phyloP scores from a whole-genome alignment of 2,329 filamentous ascomycete species.

The Penicillium thymicola region DNA sequence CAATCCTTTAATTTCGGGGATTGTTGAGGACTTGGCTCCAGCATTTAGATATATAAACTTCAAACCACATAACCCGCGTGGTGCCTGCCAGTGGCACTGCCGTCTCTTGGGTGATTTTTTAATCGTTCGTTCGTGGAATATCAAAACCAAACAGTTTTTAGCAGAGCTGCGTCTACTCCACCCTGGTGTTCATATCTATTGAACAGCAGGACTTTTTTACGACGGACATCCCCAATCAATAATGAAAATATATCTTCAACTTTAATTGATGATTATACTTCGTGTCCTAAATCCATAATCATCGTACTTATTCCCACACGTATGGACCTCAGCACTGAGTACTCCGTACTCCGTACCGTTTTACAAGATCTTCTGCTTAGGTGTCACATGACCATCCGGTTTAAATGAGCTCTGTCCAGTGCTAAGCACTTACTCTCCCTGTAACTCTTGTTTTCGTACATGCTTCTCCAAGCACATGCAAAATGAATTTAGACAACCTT shows the following conservation, averaged over 20 bases:
- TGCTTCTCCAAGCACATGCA: background rate
- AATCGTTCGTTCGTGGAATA: constrained; percentile 46
- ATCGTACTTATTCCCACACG: background rate
- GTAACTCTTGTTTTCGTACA: background rate
- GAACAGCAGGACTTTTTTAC: constrained; percentile 46
- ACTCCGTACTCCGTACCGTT: no score
- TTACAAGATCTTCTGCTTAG: background rate
- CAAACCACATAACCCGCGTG: constrained; percentile 27
- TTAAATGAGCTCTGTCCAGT: background rate
- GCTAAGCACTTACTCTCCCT: background rate
- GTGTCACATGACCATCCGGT: background rate
- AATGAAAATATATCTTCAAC: background rate
- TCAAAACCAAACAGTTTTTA: constrained; percentile 49
- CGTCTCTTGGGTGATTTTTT: constrained; percentile 41
- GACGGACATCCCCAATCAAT: constrained; percentile 40
- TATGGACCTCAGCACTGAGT: background rate
- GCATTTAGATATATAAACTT: background rate
- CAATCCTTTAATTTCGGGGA: constrained; percentile 9
- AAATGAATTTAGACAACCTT: background rate
- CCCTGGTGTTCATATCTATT: constrained; percentile 43
- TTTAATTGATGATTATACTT: background rate
- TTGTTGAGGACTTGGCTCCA: background rate
- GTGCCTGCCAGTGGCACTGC: constrained; percentile 25
- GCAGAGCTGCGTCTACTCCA: constrained; percentile 51
- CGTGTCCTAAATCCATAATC: background rate